Evolutionary conservation across 2,329 filamentous ascomycete species (phyloP).

Genomic region (Hymenoscyphus repandus): DNA sequence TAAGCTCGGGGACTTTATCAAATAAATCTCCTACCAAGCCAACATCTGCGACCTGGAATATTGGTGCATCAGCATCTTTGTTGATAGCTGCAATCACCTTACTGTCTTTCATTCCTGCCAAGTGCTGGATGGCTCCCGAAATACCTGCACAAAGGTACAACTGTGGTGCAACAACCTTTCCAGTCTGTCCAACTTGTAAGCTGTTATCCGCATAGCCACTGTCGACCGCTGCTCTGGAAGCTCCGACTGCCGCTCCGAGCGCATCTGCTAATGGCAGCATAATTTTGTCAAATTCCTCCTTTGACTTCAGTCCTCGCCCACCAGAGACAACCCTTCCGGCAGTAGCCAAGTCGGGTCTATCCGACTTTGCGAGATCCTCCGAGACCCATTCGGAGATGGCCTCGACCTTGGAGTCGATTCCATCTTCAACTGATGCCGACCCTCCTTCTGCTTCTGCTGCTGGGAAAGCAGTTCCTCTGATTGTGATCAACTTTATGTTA

Average conservation of each 20-base stretch:
- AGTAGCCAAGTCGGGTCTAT: conserved; percentile 89
- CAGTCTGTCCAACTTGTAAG: conserved; percentile 95
- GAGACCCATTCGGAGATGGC: conserved; percentile 82
- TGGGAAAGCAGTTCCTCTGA: conserved; percentile 88
- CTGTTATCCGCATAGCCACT: conserved; percentile 98
- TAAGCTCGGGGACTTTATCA: conserved; percentile 91
- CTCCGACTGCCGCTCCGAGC: conserved; percentile 91
- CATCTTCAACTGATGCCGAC: conserved; percentile 72
- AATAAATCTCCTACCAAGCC: conserved; percentile 94
- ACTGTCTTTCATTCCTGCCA: conserved; percentile 99
- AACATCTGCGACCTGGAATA: conserved; percentile 97
- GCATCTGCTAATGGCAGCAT: conserved; percentile 91
- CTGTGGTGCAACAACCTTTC: conserved; percentile 96
- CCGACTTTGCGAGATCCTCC: conserved; percentile 87
- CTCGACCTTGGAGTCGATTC: conserved; percentile 74
- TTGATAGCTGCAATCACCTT: conserved; percentile 99
- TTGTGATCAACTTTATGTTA: conserved; percentile 79
- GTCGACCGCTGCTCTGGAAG: conserved; percentile 91
- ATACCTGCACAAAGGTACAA: conserved; percentile 95
- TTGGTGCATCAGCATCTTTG: conserved; percentile 94
- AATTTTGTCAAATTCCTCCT: conserved; percentile 91
- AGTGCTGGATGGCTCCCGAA: conserved; percentile 93
- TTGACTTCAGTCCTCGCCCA: conserved; percentile 91
- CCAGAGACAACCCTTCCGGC: conserved; percentile 87
- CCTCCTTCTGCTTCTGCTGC: conserved; percentile 66